Percentiles rank a stretch among this genome's conserved stretches.
Evolutionary conservation across 345 rosid genomes (phyloP).

Genomic region (Carallia pectinifolia): DNA sequence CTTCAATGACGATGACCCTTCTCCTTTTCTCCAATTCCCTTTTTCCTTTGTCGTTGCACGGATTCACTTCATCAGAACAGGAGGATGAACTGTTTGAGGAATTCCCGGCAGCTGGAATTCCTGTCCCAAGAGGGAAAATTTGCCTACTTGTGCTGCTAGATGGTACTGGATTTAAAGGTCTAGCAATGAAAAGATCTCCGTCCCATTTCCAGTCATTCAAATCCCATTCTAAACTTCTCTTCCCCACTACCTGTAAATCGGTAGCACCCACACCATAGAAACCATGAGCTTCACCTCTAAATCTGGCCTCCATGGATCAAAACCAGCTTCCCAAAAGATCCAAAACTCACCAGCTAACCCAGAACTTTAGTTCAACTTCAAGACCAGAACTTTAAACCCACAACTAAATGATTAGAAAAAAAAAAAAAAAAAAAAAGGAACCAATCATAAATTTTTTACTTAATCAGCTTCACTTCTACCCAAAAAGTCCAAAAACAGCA

Average conservation of each 20-base stretch:
- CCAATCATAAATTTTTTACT: conserved; percentile 19
- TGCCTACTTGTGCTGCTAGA: conserved; percentile 44
- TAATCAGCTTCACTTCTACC: conserved; percentile 66
- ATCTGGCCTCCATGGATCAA: conserved; percentile 73
- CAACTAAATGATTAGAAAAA: not conserved
- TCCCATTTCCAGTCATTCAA: conserved; percentile 99
- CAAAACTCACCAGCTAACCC: conserved; percentile 18
- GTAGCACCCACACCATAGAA: conserved; percentile 48
- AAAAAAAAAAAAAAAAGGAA: not conserved
- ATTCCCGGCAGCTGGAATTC: conserved; percentile 47
- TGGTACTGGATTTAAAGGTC: conserved; percentile 50
- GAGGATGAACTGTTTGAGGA: conserved; percentile 81
- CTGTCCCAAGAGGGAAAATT: conserved; percentile 49
- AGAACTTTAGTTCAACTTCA: conserved; percentile 18
- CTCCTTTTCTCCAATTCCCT: conserved; percentile 74
- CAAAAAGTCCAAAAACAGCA: conserved; percentile 64
- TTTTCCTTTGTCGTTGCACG: conserved; percentile 42
- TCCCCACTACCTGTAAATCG: conserved; percentile 55
- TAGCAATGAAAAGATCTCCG: conserved; percentile 89
- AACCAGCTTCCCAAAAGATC: conserved; percentile 23
- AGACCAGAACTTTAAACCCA: conserved; percentile 41
- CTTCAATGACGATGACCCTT: conserved; percentile 62
- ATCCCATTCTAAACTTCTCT: conserved; percentile 78
- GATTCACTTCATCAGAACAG: conserved; percentile 77
- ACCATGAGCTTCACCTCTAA: conserved; percentile 55